Base-by-base conservation (phyloP, 768 basidiomycete genomes). In the Strobilomyces echinocephalus region DNA sequence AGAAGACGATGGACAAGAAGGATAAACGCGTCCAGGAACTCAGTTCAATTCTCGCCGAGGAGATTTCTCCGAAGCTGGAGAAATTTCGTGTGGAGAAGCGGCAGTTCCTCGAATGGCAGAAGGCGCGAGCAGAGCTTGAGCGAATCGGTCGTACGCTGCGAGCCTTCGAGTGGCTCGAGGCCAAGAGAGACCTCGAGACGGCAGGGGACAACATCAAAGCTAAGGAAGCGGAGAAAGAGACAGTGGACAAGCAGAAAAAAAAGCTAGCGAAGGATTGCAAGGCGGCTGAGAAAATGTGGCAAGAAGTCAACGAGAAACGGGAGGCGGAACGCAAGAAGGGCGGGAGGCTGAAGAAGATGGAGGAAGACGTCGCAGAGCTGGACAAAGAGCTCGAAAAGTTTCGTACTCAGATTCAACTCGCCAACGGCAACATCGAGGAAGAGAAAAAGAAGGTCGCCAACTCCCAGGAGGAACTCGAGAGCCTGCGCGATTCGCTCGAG, bases 1-100 rank as follows among this genome's bases (percentile, higher is more conserved):
- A 87, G 65, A 92, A 89, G 71, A 97, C 91, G 0, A 99, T 99
- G 88, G 79, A 79, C 24, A 97, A 95, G 79, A 98, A 98, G 74
- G 92, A 98, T 60, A 97, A 95, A 72, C 86, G 88, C 55, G 88
- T 98, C 14, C 84, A 90, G 53, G 95, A 98, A 71, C 85, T 97
- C 64, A 86, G 80, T 15, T 76, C 82, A 2, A 76, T 91, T 18
- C 81, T 97, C 24, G 70, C 73, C 0, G 94, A 97, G 68, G 97
- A 97, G 71, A 97, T 98, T 64, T 87, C 83, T 0, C 95, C 97
- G 1, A 98, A 97, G 66, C 76, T 98, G 40, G 87, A 97, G 64
- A 92, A 87, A 58, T 83, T 97, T 3, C 84, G 95, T 9, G 75
- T 76, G 18, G 92, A 99, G 73, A 97, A 97, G 67, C 82, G 91